Evolutionary conservation across 1,284 basidiomycete species (phyloP).

Genomic region (Hemileia vastatrix): DNA sequence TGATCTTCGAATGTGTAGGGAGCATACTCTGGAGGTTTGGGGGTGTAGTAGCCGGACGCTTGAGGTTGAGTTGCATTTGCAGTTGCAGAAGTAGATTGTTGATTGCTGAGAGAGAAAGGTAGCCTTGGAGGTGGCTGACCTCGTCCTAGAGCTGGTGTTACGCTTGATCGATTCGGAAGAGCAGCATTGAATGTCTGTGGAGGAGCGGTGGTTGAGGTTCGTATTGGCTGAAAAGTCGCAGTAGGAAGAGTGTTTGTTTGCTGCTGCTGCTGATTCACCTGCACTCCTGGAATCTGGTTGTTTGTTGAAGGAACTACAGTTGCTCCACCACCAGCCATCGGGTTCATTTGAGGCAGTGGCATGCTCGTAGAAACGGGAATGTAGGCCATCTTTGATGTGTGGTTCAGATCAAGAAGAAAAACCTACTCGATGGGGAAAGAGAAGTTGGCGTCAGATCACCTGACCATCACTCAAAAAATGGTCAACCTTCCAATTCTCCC

Average conservation of each 20-base stretch:
- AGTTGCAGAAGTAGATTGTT: neutral
- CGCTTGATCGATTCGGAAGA: too few species aligned
- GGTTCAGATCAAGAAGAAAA: too few species aligned
- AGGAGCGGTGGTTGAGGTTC: too few species aligned
- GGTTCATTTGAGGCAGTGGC: neutral
- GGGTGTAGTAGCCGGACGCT: neutral
- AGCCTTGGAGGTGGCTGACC: neutral
- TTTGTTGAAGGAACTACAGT: too few species aligned
- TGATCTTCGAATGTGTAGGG: neutral
- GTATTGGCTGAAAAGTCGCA: neutral
- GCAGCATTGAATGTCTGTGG: too few species aligned
- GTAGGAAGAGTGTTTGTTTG: neutral
- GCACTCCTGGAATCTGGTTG: neutral
- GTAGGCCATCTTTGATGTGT: neutral
- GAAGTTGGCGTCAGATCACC: too few species aligned
- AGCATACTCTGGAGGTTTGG: neutral
- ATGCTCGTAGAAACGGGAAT: neutral
- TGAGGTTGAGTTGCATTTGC: neutral
- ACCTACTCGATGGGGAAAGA: too few species aligned
- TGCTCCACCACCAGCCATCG: too few species aligned
- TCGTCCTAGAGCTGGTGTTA: neutral
- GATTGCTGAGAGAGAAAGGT: neutral
- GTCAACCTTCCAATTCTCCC: too few species aligned
- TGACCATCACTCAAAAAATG: too few species aligned
- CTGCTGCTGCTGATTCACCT: neutral